Percentiles rank a stretch among this genome's conserved stretches.
Evolutionary conservation across 176 grass and related monocot species (phyloP).

Genomic region (Pontederia crassipes): DNA sequence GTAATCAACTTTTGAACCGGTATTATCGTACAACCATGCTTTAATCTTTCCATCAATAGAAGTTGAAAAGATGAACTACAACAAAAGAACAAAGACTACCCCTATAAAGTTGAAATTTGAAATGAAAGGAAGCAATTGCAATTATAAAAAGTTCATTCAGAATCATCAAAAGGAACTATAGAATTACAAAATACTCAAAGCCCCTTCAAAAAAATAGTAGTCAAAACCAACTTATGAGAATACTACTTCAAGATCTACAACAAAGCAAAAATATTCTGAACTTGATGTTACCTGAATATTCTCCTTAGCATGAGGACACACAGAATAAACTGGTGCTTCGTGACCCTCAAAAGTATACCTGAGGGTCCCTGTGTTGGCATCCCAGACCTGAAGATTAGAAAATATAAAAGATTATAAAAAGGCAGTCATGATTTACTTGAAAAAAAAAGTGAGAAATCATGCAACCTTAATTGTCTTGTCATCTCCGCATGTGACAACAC

Average conservation of each 20-base stretch:
- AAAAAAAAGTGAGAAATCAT: not conserved
- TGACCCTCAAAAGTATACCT: slow-evolving; percentile 21
- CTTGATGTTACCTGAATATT: slow-evolving; percentile 15
- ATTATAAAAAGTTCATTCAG: not conserved
- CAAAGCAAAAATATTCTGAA: too few species aligned
- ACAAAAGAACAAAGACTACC: not conserved
- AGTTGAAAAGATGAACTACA: slow-evolving; percentile 32
- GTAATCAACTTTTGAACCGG: slow-evolving; percentile 17
- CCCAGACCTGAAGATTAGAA: slow-evolving; percentile 21
- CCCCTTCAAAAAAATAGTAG: too few species aligned
- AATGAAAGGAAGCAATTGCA: not conserved
- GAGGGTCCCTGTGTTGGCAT: slow-evolving; percentile 6
- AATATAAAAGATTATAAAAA: not conserved
- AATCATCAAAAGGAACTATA: too few species aligned
- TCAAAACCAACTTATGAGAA: not conserved
- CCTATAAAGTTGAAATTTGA: not conserved
- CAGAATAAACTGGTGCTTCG: slow-evolving; percentile 18
- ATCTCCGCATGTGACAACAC: slow-evolving; percentile 24
- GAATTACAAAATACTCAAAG: too few species aligned
- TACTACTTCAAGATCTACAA: not conserved
- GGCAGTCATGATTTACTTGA: not conserved
- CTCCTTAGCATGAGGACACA: slow-evolving; percentile 23
- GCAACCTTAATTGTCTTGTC: slow-evolving; percentile 26
- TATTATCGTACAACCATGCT: slow-evolving; percentile 29
- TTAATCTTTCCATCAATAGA: slow-evolving; percentile 30